Base-by-base conservation (phyloP, 2,329 filamentous ascomycete species). In the Zymoseptoria crescenta region DNA sequence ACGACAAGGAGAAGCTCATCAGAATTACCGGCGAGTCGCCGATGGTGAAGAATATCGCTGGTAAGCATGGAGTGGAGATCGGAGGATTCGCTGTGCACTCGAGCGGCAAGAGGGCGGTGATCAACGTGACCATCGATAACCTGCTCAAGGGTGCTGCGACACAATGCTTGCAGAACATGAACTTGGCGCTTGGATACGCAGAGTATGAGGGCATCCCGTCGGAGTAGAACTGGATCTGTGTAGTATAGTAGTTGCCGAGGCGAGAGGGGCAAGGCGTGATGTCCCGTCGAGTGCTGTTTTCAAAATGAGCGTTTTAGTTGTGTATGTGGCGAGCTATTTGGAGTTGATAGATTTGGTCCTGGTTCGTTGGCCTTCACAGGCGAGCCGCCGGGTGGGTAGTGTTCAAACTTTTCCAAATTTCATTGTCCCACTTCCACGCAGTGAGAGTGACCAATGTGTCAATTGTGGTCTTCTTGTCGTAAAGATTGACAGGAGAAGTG, bases 121-220 rank as follows among this genome's bases (percentile, higher is more conserved):
- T 97, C 63, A 95, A 92, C 72, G 89, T 88, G 19, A 96, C 89
- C 2, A 96, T 96, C 69, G 92, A 96, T 76, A 96, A 96, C 76
- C 77, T 96, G 66, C 81, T 94, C 68, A 96, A 96, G 83, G 92
- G 92, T 61, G 92, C 92, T 56, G 89, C 89, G 6, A 96, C 92
- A 9, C 92, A 96, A 74, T 96, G 91, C 77, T 77, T 96, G 74
- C 92, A 95, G 80, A 96, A 96, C 76, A 94, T 96, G 89, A 96
- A 96, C 75, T 80, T 96, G 59, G 87, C 89, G n/a, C 81, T 95
- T 9, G 91, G 91, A 52, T 95, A 93, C 72, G 86, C 84, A 52
- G 91, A 96, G 77, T 96, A 91, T 70, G 88, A 95, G 72, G 91
- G 91, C 49, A 95, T 96, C 65, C 90, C 90, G 35, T 70, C 83